Base-by-base conservation (phyloP, 495 filamentous ascomycete genomes). In the Penicilliopsis zonata region DNA sequence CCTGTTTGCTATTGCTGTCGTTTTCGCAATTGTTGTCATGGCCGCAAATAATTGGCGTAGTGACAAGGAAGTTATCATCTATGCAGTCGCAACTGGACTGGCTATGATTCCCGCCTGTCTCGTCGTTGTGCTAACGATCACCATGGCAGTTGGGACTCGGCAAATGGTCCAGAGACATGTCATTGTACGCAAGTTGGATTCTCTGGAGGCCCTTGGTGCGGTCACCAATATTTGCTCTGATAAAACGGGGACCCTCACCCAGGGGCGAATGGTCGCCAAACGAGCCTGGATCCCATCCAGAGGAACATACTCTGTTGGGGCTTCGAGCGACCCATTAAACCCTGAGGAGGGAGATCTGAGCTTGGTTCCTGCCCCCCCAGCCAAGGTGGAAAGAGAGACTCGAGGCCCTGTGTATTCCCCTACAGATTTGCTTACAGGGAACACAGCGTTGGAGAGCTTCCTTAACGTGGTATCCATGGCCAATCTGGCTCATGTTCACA, bases 191-290 rank as follows among this genome's bases (percentile, higher is more conserved):
- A 74, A 74, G 38, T 59, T 80, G 24, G 65, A 77, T 13, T 71
- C 76, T 4, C 50, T 82, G 9, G 79, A 84, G 42, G 75, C 78
- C 3, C 57, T 82, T 13, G 78, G 78, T 10, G 76, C 66, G 21
- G 71, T 79, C n/a, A 78, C 75, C 15, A 70, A 80, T 40, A 79
- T 82, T 31, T 82, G 78, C 46, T 80, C 76, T 1, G 78, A 81
- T 41, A 82, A 81, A 47, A 82, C 78, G 12, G 77, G 78, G 10
- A 81, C 78, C 9, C 50, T 82, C 17, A 80, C 79, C 1, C 79
- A 82, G 49, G 79, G 79, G 34, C 39, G 57, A 45, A 92, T 92
- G 85, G 78, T 88, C 9, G 74, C 82, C 10, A 74, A 78, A 37
- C 80, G 83, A 41, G 81, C 74, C 2, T 93, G 84, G 84, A 62